Base-by-base conservation (phyloP, 768 basidiomycete species). In the Tulasnella sp. region DNA sequence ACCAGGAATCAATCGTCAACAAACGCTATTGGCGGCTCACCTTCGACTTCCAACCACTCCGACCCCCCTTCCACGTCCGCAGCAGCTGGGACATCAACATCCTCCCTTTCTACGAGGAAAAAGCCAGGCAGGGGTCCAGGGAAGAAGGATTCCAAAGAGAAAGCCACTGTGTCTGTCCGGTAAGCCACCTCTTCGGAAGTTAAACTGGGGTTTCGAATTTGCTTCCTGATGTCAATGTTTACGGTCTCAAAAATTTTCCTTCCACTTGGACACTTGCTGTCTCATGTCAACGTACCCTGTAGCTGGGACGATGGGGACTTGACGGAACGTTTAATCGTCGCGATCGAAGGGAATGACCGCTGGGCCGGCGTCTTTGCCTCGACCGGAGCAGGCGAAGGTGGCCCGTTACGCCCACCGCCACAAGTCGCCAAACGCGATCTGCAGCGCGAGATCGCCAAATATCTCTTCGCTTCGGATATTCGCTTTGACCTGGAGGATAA, bases 271-370 rank as follows among this genome's bases (percentile, higher is more conserved):
- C 7, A 10, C 43, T 34, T 22, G 17, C 22, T 55, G 10, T n/a
- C 55, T 55, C 15, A 27, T 30, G 15, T 19, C 30, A 19, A n/a
- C 41, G 31, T 38, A 38, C 31, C 46, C 27, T 49, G 19, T 42
- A 64, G 63, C 30, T 64, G 63, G 63, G 63, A 64, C 38, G 63
- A 64, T 64, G 63, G 52, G 12, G 63, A 64, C 29, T 49, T 64
- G 9, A 64, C 63, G n/a, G 63, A 64, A 27, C 54, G 63, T 21
- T 52, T 64, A n/a, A 64, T 64, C 56, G 24, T 30, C 4, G 48
- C 53, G 46, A 43, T 64, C 15, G 43, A 59, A 19, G 52, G n/a
- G 19, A 64, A 63, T 42, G 63, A 64, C 19, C 63, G 62, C 25
- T 64, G 63, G 63, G 43, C 50, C 22, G 62, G 56, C 51, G 63